Evolutionary conservation across 1,284 basidiomycete genomes (phyloP).

Genomic region (Fomitiporia mediterranea): DNA sequence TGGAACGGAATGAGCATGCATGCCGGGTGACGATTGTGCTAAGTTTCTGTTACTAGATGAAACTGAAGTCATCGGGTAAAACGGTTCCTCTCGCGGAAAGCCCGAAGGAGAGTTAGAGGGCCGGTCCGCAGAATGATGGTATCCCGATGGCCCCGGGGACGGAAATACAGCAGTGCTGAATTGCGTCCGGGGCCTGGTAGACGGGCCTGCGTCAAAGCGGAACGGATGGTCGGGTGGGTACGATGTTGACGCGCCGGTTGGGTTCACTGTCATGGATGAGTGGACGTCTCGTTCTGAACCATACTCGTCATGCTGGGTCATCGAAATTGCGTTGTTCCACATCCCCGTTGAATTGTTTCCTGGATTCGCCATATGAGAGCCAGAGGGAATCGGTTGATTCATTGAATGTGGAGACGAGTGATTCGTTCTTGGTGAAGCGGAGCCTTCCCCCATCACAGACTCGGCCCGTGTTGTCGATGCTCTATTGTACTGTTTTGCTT

Average conservation of each 20-base stretch:
- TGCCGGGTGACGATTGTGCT: slow-evolving; percentile 6
- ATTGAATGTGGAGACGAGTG: slow-evolving; percentile 15
- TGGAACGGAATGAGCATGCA: slow-evolving; percentile 2
- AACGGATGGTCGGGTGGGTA: slow-evolving; percentile 12
- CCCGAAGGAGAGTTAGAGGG: slow-evolving; percentile 9
- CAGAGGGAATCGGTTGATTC: neutral
- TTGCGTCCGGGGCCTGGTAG: slow-evolving; percentile 7
- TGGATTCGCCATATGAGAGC: neutral
- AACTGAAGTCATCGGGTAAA: slow-evolving; percentile 4
- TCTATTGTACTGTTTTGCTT: slow-evolving; percentile 46
- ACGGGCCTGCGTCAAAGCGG: slow-evolving; percentile 11
- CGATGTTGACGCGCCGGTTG: slow-evolving; percentile 3
- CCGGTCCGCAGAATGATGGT: slow-evolving; percentile 10
- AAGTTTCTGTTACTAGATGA: slow-evolving; percentile 1
- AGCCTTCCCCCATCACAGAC: slow-evolving; percentile 35
- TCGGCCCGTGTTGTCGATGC: slow-evolving; percentile 28
- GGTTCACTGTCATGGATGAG: neutral
- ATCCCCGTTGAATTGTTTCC: slow-evolving; percentile 1
- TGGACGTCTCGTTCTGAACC: slow-evolving; percentile 9
- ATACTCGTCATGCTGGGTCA: slow-evolving; percentile 12
- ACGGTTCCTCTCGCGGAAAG: slow-evolving; percentile 11
- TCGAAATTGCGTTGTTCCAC: slow-evolving; percentile 13
- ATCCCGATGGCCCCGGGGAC: slow-evolving; percentile 2
- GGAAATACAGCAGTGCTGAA: slow-evolving; percentile 6
- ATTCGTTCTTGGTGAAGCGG: slow-evolving; percentile 26